phyloP scores from a whole-genome alignment of 345 rosid genomes.

The Citrus inodora region DNA sequence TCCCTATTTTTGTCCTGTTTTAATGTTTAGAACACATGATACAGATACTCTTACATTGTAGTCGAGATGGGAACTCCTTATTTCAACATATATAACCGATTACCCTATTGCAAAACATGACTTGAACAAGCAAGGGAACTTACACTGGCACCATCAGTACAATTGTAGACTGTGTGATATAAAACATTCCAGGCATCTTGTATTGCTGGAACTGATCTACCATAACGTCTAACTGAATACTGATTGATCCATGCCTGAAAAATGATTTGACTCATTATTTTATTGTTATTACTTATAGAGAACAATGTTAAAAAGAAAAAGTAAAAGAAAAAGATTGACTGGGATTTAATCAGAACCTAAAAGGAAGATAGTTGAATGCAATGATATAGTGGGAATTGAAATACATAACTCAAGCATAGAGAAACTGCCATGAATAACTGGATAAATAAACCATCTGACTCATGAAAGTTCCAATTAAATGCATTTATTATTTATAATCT shows the following conservation, averaged over 20 bases:
- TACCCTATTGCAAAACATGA: not conserved
- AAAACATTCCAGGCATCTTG: conserved; percentile 58
- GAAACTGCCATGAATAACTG: not conserved
- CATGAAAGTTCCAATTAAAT: not conserved
- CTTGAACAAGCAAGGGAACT: conserved; percentile 21
- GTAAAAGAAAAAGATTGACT: not conserved
- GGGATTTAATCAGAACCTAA: not conserved
- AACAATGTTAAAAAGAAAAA: not conserved
- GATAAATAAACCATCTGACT: not conserved
- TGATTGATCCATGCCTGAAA: conserved; percentile 55
- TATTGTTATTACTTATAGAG: not conserved
- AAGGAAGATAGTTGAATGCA: not conserved
- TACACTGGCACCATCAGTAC: conserved; percentile 67
- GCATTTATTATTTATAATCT: not conserved
- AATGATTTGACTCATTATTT: conserved; percentile 1
- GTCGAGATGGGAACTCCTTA: not conserved
- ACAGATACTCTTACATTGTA: not conserved
- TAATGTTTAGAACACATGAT: not conserved
- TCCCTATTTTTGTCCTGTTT: conserved; percentile 77
- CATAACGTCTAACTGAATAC: conserved; percentile 58
- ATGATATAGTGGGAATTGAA: too few relatives aligned
- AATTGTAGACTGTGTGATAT: conserved; percentile 61
- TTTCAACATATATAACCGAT: not conserved
- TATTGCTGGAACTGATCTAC: conserved; percentile 36
- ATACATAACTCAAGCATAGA: not conserved